Evolutionary conservation across 1,284 basidiomycete genomes (phyloP).

Genomic region (Papiliotrema terrestris): DNA sequence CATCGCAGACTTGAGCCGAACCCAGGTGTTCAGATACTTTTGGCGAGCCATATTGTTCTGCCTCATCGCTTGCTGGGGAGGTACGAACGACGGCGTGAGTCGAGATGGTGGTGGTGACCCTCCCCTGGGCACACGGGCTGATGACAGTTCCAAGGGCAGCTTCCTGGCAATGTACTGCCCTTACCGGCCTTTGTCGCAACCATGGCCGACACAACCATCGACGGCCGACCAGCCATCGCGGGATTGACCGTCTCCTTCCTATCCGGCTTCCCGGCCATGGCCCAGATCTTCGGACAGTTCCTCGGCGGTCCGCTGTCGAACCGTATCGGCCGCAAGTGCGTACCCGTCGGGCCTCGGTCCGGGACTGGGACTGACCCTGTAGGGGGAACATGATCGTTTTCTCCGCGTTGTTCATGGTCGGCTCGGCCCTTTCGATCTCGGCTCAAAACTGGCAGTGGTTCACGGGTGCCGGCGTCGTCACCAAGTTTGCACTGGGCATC

Average conservation of each 20-base stretch:
- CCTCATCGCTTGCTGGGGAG: constrained; percentile 7
- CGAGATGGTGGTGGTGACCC: too few relatives aligned
- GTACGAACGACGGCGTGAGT: constrained; percentile 11
- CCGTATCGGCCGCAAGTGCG: constrained; percentile 2
- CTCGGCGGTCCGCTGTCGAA: background rate
- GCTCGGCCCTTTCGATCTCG: background rate
- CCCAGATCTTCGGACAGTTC: constrained; percentile 1
- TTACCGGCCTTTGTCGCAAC: constrained; percentile 5
- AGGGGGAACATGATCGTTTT: constrained; percentile 1
- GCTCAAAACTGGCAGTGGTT: constrained; percentile 4
- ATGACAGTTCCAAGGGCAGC: constrained; percentile 1
- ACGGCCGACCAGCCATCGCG: background rate
- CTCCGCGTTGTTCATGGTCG: background rate
- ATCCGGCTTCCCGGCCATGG: background rate
- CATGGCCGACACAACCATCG: constrained; percentile 2
- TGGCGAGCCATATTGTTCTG: constrained; percentile 12
- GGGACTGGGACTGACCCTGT: background rate
- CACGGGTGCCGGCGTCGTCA: background rate
- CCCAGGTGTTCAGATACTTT: background rate
- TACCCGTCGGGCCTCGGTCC: too few relatives aligned
- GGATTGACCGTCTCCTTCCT: background rate
- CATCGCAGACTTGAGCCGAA: background rate
- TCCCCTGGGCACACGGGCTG: background rate
- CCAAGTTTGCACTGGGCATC: constrained; percentile 1
- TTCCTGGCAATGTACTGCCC: constrained; percentile 6